Evolutionary conservation across 371 early-diverging fungal genomes (phyloP).

Genomic region (Sporodiniella umbellata): DNA sequence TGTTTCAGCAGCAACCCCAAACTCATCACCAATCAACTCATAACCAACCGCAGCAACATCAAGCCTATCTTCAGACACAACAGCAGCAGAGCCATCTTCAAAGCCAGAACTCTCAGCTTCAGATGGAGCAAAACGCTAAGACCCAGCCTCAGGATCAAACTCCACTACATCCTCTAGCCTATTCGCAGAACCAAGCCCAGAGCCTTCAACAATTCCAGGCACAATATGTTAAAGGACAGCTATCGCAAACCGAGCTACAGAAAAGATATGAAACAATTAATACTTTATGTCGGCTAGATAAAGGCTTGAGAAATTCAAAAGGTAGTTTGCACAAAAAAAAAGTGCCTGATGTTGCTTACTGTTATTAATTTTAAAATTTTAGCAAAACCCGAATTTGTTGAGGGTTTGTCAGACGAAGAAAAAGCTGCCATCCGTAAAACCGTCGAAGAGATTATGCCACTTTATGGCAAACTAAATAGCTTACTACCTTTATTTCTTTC

Average conservation of each 20-base stretch:
- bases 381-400: too few species aligned
- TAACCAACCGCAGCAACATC: too few species aligned
- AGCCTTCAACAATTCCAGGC: too few species aligned
- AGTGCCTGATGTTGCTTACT: not conserved
- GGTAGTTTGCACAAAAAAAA: slow-evolving; percentile 17
- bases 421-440: slow-evolving; percentile 46
- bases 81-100: slow-evolving; percentile 10
- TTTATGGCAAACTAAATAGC: slow-evolving; percentile 44
- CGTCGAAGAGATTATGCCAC: slow-evolving; percentile 36
- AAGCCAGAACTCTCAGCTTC: not conserved
- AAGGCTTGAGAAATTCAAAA: slow-evolving; percentile 37
- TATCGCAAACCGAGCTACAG: slow-evolving; percentile 5
- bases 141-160: too few species aligned
- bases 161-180: too few species aligned
- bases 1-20: too few species aligned
- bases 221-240: slow-evolving; percentile 1
- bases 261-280: slow-evolving; percentile 32
- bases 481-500: slow-evolving; percentile 42
- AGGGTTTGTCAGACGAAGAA: slow-evolving; percentile 47
- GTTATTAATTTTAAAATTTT: not conserved
- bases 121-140: too few species aligned
- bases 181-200: too few species aligned
- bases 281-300: slow-evolving; percentile 43
- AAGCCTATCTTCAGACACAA: too few species aligned
- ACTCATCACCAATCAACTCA: too few species aligned